phyloP scores from a whole-genome alignment of 148 eudicot species.

The Rhododendron simsii region DNA sequence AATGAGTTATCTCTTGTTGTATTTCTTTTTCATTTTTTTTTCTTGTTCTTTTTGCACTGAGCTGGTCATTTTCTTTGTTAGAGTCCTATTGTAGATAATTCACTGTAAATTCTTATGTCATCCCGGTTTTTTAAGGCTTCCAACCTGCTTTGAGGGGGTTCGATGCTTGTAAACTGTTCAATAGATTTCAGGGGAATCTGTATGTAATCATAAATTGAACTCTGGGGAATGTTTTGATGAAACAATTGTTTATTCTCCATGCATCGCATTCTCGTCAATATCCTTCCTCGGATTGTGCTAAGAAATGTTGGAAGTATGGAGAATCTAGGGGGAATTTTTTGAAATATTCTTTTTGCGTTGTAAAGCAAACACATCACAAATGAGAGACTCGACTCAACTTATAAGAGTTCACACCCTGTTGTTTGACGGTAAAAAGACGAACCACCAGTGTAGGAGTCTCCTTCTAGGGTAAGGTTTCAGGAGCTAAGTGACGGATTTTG shows the following conservation, averaged over 20 bases:
- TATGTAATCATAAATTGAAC: background rate
- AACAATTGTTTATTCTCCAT: background rate
- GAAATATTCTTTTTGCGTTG: too few species aligned
- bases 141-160: slow-evolving; percentile 2
- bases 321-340: too few species aligned
- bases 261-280: background rate
- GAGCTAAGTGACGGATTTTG: background rate
- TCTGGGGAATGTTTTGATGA: background rate
- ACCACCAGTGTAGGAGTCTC: background rate
- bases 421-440: background rate
- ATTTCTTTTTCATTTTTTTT: background rate
- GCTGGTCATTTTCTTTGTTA: background rate
- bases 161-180: background rate
- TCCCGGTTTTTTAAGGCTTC: background rate
- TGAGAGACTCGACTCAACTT: background rate
- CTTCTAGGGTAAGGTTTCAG: background rate
- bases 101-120: background rate
- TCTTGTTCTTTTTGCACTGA: background rate
- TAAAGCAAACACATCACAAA: background rate
- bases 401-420: background rate
- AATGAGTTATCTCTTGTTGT: background rate
- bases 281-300: too few species aligned
- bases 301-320: too few species aligned
- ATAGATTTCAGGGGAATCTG: background rate
- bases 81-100: background rate